Evolutionary conservation across 1,139 yeast species (phyloP).

Genomic region (Scheffersomyces quercinus): DNA sequence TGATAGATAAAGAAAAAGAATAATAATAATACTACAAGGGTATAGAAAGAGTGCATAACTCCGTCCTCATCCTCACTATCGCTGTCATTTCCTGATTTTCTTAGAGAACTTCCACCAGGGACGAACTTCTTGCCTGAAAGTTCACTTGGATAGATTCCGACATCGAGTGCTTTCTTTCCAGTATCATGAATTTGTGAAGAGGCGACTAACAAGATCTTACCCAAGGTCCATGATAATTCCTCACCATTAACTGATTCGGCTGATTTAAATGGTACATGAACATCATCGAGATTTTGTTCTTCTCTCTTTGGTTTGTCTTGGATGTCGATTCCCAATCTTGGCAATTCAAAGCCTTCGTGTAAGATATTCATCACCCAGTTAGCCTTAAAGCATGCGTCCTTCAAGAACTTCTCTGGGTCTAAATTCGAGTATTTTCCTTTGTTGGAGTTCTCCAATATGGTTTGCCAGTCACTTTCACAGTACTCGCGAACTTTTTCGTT

Average conservation of each 20-base stretch:
- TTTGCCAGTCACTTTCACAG: conserved; percentile 67
- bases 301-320: conserved; percentile 15
- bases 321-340: conserved; percentile 58
- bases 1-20: conserved; percentile 19
- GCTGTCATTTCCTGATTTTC: conserved; percentile 11
- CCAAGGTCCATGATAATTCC: conserved; percentile 69
- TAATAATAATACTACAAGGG: conserved; percentile 21
- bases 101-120: conserved; percentile 27
- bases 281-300: conserved; percentile 25
- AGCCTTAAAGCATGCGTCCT: conserved; percentile 78
- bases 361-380: conserved; percentile 76
- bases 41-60: conserved; percentile 7
- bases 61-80: conserved; percentile 25
- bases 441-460: conserved; percentile 48
- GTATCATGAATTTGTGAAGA: conserved; percentile 47
- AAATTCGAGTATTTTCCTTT: conserved; percentile 52
- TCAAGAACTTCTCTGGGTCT: conserved; percentile 47
- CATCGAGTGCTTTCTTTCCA: conserved; percentile 21
- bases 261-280: conserved; percentile 59
- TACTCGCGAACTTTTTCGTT: conserved; percentile 60
- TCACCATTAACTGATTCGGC: conserved; percentile 59
- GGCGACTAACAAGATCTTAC: conserved; percentile 60
- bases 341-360: conserved; percentile 79
- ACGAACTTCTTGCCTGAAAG: conserved; percentile 44
- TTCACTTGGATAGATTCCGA: conserved; percentile 58